A percentile compares a stretch with the other conserved stretches of the same genome.
Evolutionary conservation across 305 asterid genomes (phyloP).

Genomic region (Ilex paraguariensis): DNA sequence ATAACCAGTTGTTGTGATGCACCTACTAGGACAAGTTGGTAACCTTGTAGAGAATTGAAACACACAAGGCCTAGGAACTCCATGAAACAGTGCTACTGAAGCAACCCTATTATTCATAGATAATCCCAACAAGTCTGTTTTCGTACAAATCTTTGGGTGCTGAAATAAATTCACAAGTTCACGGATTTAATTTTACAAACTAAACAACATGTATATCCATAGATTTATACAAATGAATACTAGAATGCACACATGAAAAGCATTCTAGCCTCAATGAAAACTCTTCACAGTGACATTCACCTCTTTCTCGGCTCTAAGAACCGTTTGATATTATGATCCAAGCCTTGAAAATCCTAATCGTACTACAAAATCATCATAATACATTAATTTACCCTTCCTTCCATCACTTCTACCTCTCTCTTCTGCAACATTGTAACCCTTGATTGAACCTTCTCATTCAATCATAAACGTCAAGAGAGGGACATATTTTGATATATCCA

Average conservation of each 20-base stretch:
- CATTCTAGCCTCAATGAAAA: not conserved
- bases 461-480: too few species aligned
- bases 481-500: too few species aligned
- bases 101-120: slow-evolving; percentile 28
- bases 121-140: slow-evolving; percentile 21
- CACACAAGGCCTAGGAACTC: slow-evolving; percentile 27
- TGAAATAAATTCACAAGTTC: slow-evolving; percentile 18
- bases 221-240: not conserved
- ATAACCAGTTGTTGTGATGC: slow-evolving; percentile 36
- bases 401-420: too few species aligned
- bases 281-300: not conserved
- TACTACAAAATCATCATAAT: too few species aligned
- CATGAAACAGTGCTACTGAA: slow-evolving; percentile 26
- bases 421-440: too few species aligned
- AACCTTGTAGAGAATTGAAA: slow-evolving; percentile 24
- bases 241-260: not conserved
- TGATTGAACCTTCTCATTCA: too few species aligned
- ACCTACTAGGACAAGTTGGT: slow-evolving; percentile 33
- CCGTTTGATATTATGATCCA: not conserved
- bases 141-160: slow-evolving; percentile 29
- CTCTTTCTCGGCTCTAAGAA: not conserved
- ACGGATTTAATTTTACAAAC: not conserved
- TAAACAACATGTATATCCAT: not conserved
- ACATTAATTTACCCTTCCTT: too few species aligned
- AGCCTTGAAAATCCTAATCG: too few species aligned